Base-by-base conservation (phyloP, 352 stramenopile genomes). In the Phytophthora cactorum region DNA sequence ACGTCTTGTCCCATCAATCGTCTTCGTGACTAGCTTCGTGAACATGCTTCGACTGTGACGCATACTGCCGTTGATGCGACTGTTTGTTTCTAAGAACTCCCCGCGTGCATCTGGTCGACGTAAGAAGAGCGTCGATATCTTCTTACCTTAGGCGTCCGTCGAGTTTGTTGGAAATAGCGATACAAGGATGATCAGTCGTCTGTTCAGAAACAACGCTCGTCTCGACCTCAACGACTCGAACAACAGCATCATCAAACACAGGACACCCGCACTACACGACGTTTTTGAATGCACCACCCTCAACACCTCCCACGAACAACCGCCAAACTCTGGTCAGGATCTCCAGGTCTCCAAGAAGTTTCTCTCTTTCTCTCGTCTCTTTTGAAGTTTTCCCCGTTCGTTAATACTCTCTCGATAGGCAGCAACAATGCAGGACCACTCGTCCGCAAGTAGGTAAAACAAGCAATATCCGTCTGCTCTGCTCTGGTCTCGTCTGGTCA, bases 371-470 rank as follows among this genome's bases (percentile, higher is more conserved):
- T 67, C 58, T 71, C 55, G 51, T 65, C 38, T 75, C 56, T 59
- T 70, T 74, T 74, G 57, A 38, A 63, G 57, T 43, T 63, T 60
- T 27, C 44, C 52, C 38, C 52, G 53, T 74, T 75, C 62, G 62
- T 76, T 68, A 72, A 73, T 64, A 70, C 58, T 72, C 45, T 66
- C 63, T 72, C 68, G 46, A 62, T 59, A 52, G 59, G 43, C 62
- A 71, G 63, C 63, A 68, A 71, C 52, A 72, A 70, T 62, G 52
- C 50, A 75, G 67, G 55, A 66, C 54, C 34, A 38, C 52, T 60
- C 59, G 54, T 74, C 36, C 57, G 41, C 22, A 68, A 65, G 63
- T 45, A 68, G 52, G 27, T 59, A 64, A 67, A 59, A 68, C 50
- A 76, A 72, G 58, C 51, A 76, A 72, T 72, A 52, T 63, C 55